Evolutionary conservation across 305 asterid species (phyloP).

Genomic region (Solanum hybrid): DNA sequence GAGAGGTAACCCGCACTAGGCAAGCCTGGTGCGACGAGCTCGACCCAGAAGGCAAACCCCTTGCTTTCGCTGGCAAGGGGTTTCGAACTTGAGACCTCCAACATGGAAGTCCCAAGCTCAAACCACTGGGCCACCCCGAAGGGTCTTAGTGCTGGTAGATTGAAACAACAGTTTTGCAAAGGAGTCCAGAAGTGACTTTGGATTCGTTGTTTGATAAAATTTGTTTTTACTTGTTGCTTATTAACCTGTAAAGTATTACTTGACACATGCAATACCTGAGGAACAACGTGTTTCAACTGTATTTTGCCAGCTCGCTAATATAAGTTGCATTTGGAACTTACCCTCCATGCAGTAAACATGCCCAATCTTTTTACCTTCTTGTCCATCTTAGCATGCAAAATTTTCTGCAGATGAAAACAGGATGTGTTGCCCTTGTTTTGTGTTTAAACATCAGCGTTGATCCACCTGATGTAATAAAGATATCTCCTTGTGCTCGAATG

Average conservation of each 20-base stretch:
- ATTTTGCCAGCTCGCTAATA: background rate
- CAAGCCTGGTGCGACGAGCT: too few relatives aligned
- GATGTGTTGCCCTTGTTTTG: constrained; percentile 94
- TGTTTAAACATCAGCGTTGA: constrained; percentile 94
- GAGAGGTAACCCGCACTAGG: too few relatives aligned
- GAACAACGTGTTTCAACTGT: background rate
- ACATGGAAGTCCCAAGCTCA: too few relatives aligned
- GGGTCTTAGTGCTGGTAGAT: too few relatives aligned
- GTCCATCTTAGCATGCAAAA: background rate
- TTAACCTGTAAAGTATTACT: background rate
- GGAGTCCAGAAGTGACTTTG: background rate
- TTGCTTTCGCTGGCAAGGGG: too few relatives aligned
- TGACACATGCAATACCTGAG: background rate
- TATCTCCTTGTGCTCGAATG: constrained; percentile 98
- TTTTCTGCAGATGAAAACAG: constrained; percentile 94
- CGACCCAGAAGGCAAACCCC: too few relatives aligned
- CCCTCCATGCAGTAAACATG: background rate
- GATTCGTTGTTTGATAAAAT: background rate
- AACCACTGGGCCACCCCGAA: too few relatives aligned
- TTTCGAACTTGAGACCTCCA: too few relatives aligned
- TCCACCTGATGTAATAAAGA: constrained; percentile 98
- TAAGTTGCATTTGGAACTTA: background rate
- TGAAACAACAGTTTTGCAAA: background rate
- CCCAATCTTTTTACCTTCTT: background rate
- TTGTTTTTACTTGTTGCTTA: background rate